These are phyloP conservation scores for Alternaria ventricosa DNA, from an alignment of 2,329 filamentous ascomycete genomes.

Conservation along the genomic window DNA sequence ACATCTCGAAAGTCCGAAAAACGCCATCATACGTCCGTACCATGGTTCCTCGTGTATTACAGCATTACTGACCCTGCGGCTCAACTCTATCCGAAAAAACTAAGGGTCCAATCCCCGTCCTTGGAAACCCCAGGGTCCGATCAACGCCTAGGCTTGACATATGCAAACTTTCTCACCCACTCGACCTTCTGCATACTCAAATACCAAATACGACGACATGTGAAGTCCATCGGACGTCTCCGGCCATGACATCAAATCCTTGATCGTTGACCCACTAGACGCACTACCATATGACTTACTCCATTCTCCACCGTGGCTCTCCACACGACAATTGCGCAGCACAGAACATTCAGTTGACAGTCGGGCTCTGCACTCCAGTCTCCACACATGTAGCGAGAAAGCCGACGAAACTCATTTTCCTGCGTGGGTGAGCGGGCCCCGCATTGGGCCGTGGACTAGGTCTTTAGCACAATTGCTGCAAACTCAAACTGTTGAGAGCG, in stretches of 20 bases:
- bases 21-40: neutral
- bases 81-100: slow-evolving; percentile 3
- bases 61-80: slow-evolving; percentile 7
- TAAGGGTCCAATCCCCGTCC: neutral
- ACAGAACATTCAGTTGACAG: neutral
- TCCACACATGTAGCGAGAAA: slow-evolving; percentile 3
- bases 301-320: slow-evolving; percentile 4
- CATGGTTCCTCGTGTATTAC: neutral
- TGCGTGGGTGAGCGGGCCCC: neutral
- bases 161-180: neutral
- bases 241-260: slow-evolving; percentile 9
- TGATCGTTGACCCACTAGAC: neutral
- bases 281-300: slow-evolving; percentile 4
- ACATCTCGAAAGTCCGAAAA: neutral
- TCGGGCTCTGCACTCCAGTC: slow-evolving; percentile 13
- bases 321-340: slow-evolving; percentile 7
- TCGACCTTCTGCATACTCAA: neutral
- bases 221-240: neutral
- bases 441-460: neutral
- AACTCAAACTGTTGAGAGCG: slow-evolving; percentile 29
- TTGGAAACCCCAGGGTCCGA: slow-evolving; percentile 6
- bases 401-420: neutral
- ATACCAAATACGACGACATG: neutral
- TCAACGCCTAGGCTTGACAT: neutral
- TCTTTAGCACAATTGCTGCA: slow-evolving; percentile 2